Conservation (phyloP, 2,329 filamentous ascomycete species). For the Madurella mycetomatis region DNA sequence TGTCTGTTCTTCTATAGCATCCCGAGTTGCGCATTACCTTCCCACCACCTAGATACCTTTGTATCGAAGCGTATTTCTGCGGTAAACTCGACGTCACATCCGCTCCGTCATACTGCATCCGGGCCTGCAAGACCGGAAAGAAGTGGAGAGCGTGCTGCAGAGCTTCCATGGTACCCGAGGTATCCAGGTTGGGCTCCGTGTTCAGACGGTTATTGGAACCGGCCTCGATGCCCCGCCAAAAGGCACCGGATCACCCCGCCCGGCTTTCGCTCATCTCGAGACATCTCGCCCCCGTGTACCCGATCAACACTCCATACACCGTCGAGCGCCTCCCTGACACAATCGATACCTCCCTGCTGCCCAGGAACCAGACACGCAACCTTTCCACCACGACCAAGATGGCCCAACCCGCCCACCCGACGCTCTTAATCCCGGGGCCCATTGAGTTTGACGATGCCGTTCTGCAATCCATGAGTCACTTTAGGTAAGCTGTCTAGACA, state of each 20-base stretch:
- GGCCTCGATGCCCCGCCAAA: conserved; percentile 29
- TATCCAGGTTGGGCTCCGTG: conserved; percentile 20
- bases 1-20: neutral
- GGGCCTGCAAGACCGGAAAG: neutral
- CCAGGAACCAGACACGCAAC: conserved; percentile 27
- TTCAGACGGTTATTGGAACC: conserved; percentile 23
- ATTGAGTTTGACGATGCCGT: conserved; percentile 99
- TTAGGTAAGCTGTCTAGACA: conserved; percentile 55
- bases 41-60: neutral
- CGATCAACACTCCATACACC: conserved; percentile 32
- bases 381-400: conserved; percentile 40
- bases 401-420: conserved; percentile 59
- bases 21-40: neutral
- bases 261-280: conserved; percentile 36
- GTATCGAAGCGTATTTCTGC: neutral
- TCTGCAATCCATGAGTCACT: conserved; percentile 90
- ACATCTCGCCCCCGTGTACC: conserved; percentile 32
- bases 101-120: neutral
- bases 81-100: neutral
- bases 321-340: conserved; percentile 29
- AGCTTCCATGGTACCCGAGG: conserved; percentile 22
- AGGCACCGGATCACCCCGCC: conserved; percentile 25
- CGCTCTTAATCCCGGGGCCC: conserved; percentile 91
- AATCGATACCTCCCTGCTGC: conserved; percentile 29
- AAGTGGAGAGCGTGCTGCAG: conserved; percentile 16